Evolutionary conservation across 2,329 filamentous ascomycete genomes (phyloP).

Genomic region (Drechslera avenae): DNA sequence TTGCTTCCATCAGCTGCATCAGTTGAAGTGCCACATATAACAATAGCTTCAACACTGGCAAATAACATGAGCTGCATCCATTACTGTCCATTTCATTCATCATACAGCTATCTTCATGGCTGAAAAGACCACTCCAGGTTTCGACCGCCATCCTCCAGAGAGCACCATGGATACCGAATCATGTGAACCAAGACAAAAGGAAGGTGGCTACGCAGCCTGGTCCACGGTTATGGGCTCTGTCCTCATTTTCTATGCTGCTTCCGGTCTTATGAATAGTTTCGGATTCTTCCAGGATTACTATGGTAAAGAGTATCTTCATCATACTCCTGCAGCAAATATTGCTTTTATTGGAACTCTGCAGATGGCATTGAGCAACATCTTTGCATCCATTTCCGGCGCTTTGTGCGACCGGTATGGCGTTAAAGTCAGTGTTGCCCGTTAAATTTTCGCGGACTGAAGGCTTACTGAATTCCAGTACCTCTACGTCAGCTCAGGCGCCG

Average conservation of each 20-base stretch:
- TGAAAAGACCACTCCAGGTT: conserved; percentile 18
- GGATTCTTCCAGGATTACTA: conserved; percentile 56
- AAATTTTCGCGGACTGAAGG: background rate
- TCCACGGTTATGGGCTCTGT: conserved; percentile 45
- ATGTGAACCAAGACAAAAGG: conserved; percentile 23
- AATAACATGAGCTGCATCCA: conserved; percentile 5
- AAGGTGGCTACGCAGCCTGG: conserved; percentile 34
- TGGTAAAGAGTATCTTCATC: conserved; percentile 39
- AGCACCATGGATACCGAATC: conserved; percentile 31
- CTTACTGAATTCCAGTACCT: conserved; percentile 32
- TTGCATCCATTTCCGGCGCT: conserved; percentile 65
- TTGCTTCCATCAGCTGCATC: background rate
- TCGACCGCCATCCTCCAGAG: conserved; percentile 15
- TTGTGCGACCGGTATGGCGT: conserved; percentile 67
- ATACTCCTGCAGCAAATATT: conserved; percentile 44
- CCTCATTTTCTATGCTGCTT: conserved; percentile 47
- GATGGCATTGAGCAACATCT: conserved; percentile 54
- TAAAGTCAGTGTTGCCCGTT: conserved; percentile 44
- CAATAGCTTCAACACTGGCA: background rate
- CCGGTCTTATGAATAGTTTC: conserved; percentile 51
- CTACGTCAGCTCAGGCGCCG: conserved; percentile 33
- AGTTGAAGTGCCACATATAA: background rate
- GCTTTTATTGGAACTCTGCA: conserved; percentile 53
- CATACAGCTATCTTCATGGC: conserved; percentile 14
- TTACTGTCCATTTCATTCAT: background rate